Base-by-base conservation (phyloP, 306 rosid species). In the Cicer chorassanicum region DNA sequence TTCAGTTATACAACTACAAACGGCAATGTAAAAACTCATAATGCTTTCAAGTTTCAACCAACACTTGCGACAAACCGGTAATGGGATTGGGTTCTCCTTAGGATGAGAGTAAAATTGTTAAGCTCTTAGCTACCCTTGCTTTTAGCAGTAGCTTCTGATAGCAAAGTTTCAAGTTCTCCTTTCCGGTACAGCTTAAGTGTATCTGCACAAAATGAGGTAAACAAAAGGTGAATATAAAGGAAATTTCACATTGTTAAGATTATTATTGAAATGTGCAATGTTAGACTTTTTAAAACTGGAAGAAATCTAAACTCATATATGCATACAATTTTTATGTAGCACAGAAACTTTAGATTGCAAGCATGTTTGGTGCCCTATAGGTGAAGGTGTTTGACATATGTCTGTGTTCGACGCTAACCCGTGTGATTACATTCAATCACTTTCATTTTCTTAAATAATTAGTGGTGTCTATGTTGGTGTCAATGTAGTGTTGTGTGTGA, bases 111-210 rank as follows among this genome's bases (percentile, higher is more conserved):
- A 36, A 12, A 12, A 60, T 34, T 34, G 43, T 19, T 63, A 43
- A 53, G 46, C 48, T 66, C 53, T 86, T 86, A 84, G 84, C 74
- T 80, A 72, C 74, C 75, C 43, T 70, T 8, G 16, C 45, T 73
- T 81, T 87, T 90, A 39, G 89, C 85, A 10, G n/a, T 85, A 18
- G 96, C 95, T 78, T 94, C 96, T 9, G 87, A 76, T 43, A 94
- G 85, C 85, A 94, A 61, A 53, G 92, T 74, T 81, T 92, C 96
- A 39, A 94, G 99, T 51, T 92, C 97, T 69, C 97, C 97, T 62
- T 87, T 87, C 71, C 87, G 90, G 88, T 94, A 65, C 65, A 94
- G 76, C 88, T 86, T 92, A 89, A 94, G 80, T 10, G 99, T 90
- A 34, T 94, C 99, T 94, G 93, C 93, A 84, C 36, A 67, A 55